These are phyloP conservation scores for Tremella fuciformis DNA, from an alignment of 768 basidiomycete species.

Conservation along the genomic window DNA sequence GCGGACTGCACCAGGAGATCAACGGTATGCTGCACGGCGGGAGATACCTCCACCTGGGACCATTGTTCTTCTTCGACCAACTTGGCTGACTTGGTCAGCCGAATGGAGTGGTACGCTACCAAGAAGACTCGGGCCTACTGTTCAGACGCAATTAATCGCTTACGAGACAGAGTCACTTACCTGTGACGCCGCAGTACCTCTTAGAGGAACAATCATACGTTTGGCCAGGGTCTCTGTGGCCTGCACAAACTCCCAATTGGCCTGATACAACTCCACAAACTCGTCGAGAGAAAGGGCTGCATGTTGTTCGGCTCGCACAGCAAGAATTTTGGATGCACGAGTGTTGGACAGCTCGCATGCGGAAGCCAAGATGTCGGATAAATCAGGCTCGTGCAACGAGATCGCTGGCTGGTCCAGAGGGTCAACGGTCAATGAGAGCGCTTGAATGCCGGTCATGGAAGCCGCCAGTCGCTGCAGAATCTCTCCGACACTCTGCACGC, in stretches of 20 bases:
- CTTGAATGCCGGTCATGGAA: neutral
- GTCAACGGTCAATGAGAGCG: neutral
- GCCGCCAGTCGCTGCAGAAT: conserved; percentile 52
- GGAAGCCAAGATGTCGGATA: conserved; percentile 72
- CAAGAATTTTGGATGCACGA: conserved; percentile 73
- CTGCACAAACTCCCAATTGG: conserved; percentile 86
- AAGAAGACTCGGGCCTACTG: conserved; percentile 80
- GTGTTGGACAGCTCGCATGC: conserved; percentile 82
- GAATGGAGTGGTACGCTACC: conserved; percentile 75
- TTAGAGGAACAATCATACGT: conserved; percentile 86
- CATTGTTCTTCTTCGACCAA: conserved; percentile 95
- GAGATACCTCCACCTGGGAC: conserved; percentile 73
- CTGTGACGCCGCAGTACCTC: conserved; percentile 81
- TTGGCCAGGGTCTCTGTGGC: conserved; percentile 78
- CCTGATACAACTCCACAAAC: conserved; percentile 77
- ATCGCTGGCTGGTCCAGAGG: conserved; percentile 11
- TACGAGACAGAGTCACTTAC: conserved; percentile 52
- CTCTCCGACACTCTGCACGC: conserved; percentile 57
- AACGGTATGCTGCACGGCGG: conserved; percentile 65
- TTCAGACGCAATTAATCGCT: neutral
- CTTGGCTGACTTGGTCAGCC: conserved; percentile 76
- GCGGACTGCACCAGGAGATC: conserved; percentile 76
- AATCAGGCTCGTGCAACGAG: conserved; percentile 53
- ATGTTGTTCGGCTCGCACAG: conserved; percentile 74
- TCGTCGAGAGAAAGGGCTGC: conserved; percentile 66